A percentile compares a stretch with the other conserved stretches of the same genome.
Evolutionary conservation across 2,329 filamentous ascomycete genomes (phyloP).

Genomic region (Eutypa lata): DNA sequence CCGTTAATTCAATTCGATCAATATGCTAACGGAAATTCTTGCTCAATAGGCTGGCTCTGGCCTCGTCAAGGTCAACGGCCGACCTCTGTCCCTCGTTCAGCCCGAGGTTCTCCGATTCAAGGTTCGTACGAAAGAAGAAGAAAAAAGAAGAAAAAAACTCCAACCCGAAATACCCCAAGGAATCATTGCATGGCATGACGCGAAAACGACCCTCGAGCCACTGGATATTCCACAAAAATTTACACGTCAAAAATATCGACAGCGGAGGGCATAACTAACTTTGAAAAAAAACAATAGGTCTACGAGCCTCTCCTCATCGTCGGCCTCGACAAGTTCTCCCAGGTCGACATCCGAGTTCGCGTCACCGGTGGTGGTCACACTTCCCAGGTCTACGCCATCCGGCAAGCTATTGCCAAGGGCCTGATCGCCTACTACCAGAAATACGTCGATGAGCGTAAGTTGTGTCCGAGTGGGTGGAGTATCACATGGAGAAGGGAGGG

Average conservation of each 20-base stretch:
- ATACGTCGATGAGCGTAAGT: slow-evolving; percentile 85
- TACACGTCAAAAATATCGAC: no score
- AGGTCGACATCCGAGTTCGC: slow-evolving; percentile 95
- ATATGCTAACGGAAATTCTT: slow-evolving; percentile 11
- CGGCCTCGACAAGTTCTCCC: slow-evolving; percentile 94
- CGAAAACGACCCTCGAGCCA: no score
- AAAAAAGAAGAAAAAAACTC: neutral
- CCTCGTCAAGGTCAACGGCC: slow-evolving; percentile 98
- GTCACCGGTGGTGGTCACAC: slow-evolving; percentile 97
- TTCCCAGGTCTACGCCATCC: slow-evolving; percentile 96
- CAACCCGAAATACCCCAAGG: neutral
- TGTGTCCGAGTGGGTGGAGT: neutral
- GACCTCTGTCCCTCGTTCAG: slow-evolving; percentile 89
- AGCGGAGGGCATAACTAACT: no score
- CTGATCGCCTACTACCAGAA: slow-evolving; percentile 99
- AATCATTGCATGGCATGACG: neutral
- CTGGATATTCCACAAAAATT: no score
- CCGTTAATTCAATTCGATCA: no score
- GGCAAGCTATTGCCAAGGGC: slow-evolving; percentile 97
- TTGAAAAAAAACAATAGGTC: slow-evolving; percentile 52
- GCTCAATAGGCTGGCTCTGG: slow-evolving; percentile 43
- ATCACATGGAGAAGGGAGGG: neutral
- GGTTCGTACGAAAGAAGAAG: slow-evolving; percentile 47
- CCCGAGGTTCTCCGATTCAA: slow-evolving; percentile 98
- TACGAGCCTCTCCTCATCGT: slow-evolving; percentile 98